Base-by-base conservation (phyloP, 352 stramenopile species). In the Globisporangium uncinulatum region DNA sequence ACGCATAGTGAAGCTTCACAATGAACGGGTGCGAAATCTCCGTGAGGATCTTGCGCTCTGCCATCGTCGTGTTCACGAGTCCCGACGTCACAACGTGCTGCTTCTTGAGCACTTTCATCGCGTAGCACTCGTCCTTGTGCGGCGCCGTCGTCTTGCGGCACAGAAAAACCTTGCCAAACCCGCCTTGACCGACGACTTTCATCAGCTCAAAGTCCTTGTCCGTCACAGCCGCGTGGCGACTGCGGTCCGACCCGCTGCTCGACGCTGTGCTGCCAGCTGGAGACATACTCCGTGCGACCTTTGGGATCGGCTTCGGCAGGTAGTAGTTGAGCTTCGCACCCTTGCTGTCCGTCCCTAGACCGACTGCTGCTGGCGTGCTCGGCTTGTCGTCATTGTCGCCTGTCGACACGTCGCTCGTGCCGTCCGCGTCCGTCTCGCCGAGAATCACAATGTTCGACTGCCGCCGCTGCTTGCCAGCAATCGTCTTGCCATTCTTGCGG, bases 91-190 rank as follows among this genome's bases (percentile, higher is more conserved):
- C 82, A 21, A 98, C 83, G 46, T 96, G 82, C 51, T 93, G 79
- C 66, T 98, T 98, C 70, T 97, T 97, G 54, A 98, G 67, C 46
- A 98, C 89, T 66, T 99, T 99, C 85, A 99, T 98, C 4, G 97
- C 97, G 70, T 98, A 99, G 67, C 97, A 98, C 63, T 98, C 79
- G 37, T 91, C 86, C 44, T 94, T 95, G 54, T 89, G 80, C 9
- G 79, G 87, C 13, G 74, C 57, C 13, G 74, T 98, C 4, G 87
- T 90, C 74, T 99, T 98, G 54, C 92, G 84, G 6, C 97, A 97
- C 31, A 99, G 72, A 68, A 99, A 99, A 15, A 99, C 97, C 74
- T 99, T 98, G 73, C 94, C 95, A 69, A 98, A 98, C 62, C 67
- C 96, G 59, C 96, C 96, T 69, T 99, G 97, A 5, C 96, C 96